Base-by-base conservation (phyloP, 768 basidiomycete genomes). In the Boletus tylopilopsis region DNA sequence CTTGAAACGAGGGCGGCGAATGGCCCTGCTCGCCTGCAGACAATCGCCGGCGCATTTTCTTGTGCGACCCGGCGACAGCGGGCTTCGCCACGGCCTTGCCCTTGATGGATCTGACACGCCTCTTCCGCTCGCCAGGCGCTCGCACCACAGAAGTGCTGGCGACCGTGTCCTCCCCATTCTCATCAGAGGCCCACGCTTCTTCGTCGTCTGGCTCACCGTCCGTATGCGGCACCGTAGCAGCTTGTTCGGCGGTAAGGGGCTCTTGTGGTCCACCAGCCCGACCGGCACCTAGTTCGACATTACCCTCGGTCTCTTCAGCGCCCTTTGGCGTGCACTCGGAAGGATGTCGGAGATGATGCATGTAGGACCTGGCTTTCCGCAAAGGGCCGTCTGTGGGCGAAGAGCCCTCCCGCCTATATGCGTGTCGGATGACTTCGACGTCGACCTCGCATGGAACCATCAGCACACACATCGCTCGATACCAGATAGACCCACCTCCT, bases 101-200 rank as follows among this genome's bases (percentile, higher is more conserved):
- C 53, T 55, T 64, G 60, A 22, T 55, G 22, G 60, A 56, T 44
- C 59, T 66, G 33, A 58, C 46, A 29, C 66, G 70, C 39, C 54
- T 61, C 47, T 56, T 63, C 29, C 57, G 53, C 43, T 48, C 56
- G 21, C 45, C 27, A 5, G 32, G 45, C 29, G 22, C 45, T 46
- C 39, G 55, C 40, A 29, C 43, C 16, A 21, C 19, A 24, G 51
- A 56, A 23, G 56, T 49, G 30, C 45, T 27, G 6, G 51, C 42
- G 27, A 52, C 42, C 3, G 50, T 45, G 23, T 57, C 54, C 21
- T 62, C 60, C 36, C 59, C 67, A 48, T 74, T 76, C 21, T 62
- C 68, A 41, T 88, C 86, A 6, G 84, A 86, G 16, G 75, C 74
- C 84, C 83, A 86, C 2, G 74, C 81, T 51, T 79, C 85, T 1